Evolutionary conservation across 2,329 filamentous ascomycete species (phyloP).

Genomic region (Xylariaceae sp.): DNA sequence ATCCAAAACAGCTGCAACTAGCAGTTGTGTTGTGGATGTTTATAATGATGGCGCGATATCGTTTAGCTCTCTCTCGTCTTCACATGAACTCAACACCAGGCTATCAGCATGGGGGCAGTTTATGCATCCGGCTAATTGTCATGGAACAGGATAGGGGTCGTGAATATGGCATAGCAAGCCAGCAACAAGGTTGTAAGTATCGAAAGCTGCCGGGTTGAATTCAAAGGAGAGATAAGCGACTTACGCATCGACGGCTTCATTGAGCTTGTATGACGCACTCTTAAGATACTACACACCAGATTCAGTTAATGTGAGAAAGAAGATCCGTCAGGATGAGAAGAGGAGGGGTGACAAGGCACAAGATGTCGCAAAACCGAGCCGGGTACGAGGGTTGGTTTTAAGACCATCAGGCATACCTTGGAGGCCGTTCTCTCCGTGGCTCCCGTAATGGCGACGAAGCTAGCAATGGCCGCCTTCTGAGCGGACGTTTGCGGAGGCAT

Average conservation of each 20-base stretch:
- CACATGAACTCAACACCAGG: too few relatives aligned
- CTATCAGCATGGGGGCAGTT: too few relatives aligned
- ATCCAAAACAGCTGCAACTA: neutral
- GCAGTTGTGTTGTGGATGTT: neutral
- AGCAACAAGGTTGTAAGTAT: neutral
- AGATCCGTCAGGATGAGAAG: neutral
- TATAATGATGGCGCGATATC: neutral
- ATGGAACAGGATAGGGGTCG: too few relatives aligned
- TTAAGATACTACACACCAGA: slow-evolving; percentile 41
- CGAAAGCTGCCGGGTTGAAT: neutral
- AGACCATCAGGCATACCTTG: slow-evolving; percentile 28
- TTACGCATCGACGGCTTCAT: slow-evolving; percentile 63
- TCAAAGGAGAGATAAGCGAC: slow-evolving; percentile 41
- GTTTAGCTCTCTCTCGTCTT: neutral
- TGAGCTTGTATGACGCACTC: slow-evolving; percentile 55
- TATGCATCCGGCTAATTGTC: too few relatives aligned
- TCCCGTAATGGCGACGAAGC: slow-evolving; percentile 41
- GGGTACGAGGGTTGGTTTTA: neutral
- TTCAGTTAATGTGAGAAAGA: slow-evolving; percentile 3
- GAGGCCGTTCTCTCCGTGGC: slow-evolving; percentile 36
- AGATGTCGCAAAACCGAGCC: too few relatives aligned
- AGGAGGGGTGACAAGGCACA: neutral
- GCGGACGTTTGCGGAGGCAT: slow-evolving; percentile 36
- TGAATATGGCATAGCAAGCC: neutral
- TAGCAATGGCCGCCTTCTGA: slow-evolving; percentile 37